Conservation (phyloP, 2,329 filamentous ascomycete genomes). For the Alternaria brassicae region DNA sequence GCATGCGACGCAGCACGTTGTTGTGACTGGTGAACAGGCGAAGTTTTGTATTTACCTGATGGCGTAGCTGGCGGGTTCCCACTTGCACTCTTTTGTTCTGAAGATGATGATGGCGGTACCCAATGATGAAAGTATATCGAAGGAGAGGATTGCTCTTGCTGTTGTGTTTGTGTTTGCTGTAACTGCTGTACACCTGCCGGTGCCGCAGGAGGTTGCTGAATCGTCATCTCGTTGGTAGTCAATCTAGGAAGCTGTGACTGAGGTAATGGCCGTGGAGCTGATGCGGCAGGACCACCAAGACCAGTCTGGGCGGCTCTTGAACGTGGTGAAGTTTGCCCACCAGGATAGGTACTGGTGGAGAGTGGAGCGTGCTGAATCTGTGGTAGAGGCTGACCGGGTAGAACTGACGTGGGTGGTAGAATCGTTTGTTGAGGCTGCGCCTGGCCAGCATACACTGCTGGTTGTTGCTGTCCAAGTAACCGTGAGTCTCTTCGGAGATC, state of each 20-base stretch:
- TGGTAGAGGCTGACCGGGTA: conserved; percentile 49
- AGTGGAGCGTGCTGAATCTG: conserved; percentile 52
- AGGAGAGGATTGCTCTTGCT: conserved; percentile 70
- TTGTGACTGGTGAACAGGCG: conserved; percentile 48
- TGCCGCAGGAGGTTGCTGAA: conserved; percentile 56
- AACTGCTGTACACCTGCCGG: conserved; percentile 51
- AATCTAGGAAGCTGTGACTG: conserved; percentile 59
- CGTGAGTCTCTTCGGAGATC: conserved; percentile 54
- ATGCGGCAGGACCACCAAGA: conserved; percentile 46
- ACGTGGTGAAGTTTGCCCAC: conserved; percentile 45
- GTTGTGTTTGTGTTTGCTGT: conserved; percentile 60
- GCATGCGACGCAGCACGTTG: conserved; percentile 60
- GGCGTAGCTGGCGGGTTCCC: conserved; percentile 74
- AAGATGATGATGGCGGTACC: conserved; percentile 72
- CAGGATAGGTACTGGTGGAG: conserved; percentile 43
- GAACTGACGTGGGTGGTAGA: conserved; percentile 43
- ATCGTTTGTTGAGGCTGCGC: conserved; percentile 42
- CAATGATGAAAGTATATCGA: conserved; percentile 92
- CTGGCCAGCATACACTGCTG: conserved; percentile 40
- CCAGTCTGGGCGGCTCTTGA: conserved; percentile 41
- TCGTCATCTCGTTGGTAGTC: conserved; percentile 61
- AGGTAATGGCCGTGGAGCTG: conserved; percentile 55
- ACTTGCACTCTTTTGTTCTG: conserved; percentile 61
- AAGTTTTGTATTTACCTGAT: conserved; percentile 65
- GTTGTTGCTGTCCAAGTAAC: conserved; percentile 50